Evolutionary conservation across 768 basidiomycete genomes (phyloP).

Genomic region (Suillus weaverae): DNA sequence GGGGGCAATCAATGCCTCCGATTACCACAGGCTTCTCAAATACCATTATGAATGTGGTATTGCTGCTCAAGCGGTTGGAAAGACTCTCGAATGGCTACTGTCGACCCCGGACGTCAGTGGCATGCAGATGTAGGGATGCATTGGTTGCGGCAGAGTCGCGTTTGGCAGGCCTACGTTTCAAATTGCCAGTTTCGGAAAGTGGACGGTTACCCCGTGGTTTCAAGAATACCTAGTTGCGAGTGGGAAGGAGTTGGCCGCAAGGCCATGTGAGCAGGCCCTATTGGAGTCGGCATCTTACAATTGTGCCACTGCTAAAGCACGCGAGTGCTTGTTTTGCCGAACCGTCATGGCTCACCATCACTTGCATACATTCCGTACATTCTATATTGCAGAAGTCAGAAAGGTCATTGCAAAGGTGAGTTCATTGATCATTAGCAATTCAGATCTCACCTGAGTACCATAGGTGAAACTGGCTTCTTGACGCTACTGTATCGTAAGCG

Average conservation of each 20-base stretch:
- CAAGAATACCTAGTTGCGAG: neutral
- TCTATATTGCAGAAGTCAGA: neutral
- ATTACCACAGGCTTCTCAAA: neutral
- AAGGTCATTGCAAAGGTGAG: constrained; percentile 9
- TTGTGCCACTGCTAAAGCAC: neutral
- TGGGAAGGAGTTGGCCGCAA: neutral
- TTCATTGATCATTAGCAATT: neutral
- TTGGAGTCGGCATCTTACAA: neutral
- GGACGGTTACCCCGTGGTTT: neutral
- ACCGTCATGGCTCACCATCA: neutral
- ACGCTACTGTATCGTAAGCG: neutral
- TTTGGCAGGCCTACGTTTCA: neutral
- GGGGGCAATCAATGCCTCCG: neutral
- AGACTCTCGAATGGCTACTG: neutral
- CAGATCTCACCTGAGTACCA: neutral
- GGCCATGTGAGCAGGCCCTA: constrained; percentile 1
- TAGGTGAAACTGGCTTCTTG: neutral
- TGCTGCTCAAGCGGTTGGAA: neutral
- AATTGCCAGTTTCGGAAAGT: neutral
- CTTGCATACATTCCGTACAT: neutral
- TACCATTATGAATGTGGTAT: neutral
- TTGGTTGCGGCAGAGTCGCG: neutral
- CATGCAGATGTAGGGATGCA: neutral
- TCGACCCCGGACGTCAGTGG: neutral
- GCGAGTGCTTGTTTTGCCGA: neutral